These are phyloP conservation scores for Pilaira anomala DNA, from an alignment of 192 early-diverging fungal genomes.

Conservation along the genomic window DNA sequence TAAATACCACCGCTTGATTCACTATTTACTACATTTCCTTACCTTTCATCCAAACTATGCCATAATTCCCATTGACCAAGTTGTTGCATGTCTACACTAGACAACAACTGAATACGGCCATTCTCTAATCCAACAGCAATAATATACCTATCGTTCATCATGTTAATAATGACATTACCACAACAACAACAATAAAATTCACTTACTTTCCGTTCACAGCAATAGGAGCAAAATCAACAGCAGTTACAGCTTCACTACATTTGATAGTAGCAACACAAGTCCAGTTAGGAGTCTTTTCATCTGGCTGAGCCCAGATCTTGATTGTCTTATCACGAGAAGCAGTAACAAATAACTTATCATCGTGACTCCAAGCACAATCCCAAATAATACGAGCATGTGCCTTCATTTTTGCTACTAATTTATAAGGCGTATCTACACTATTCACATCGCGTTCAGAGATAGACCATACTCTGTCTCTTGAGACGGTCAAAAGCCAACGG, in stretches of 20 bases:
- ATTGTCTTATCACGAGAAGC: conserved; percentile 91
- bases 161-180: too few species aligned
- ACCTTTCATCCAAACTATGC: conserved; percentile 44
- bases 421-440: conserved; percentile 48
- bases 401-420: conserved; percentile 56
- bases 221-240: conserved; percentile 72
- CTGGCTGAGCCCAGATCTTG: conserved; percentile 65
- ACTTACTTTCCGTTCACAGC: conserved; percentile 36
- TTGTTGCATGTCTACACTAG: conserved; percentile 18
- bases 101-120: conserved; percentile 66
- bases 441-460: conserved; percentile 56
- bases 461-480: conserved; percentile 87
- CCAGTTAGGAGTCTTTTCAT: conserved; percentile 30
- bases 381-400: conserved; percentile 94
- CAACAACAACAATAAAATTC: neutral
- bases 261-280: conserved; percentile 60
- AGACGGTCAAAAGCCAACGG: conserved; percentile 69
- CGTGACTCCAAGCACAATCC: conserved; percentile 81
- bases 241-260: conserved; percentile 78
- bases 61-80: conserved; percentile 37
- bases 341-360: conserved; percentile 81
- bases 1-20: neutral
- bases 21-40: conserved; percentile 35
- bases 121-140: conserved; percentile 83
- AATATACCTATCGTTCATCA: conserved; percentile 49